Evolutionary conservation across 1,139 yeast species (phyloP), one percentile per base, ranked within the genome.

Genomic region (Petasospora fabianii): DNA sequence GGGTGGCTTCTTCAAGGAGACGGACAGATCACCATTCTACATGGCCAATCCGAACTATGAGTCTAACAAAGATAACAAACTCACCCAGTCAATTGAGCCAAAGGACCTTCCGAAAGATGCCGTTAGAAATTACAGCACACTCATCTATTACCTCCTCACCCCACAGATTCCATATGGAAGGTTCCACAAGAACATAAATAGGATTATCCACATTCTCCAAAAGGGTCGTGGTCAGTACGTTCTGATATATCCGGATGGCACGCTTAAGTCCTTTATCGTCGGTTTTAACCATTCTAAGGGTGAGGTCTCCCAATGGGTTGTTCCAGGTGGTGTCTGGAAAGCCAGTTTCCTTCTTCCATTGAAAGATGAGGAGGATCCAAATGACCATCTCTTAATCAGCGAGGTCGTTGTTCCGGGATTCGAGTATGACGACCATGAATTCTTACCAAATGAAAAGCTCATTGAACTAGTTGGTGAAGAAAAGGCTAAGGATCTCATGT

Each of bases 401-500:
- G 78, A 73, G 47, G 73, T 73, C 15, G 78, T 73, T 14, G 75
- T 71, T 7, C 78, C 78, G 3, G 78, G 78, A 1, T 73, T 73
- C 47, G 77, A 73, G 39, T 73, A 64, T 43, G 64, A 62, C n/a
- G 78, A 73, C 43, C 75, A 71, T 46, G 54, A 56, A 32, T 70
- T 70, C 49, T 55, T 72, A 59, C 47, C 58, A 12, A 56, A 59
- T 17, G 51, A 56, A 0, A 61, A 61, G 28, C 52, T 72, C 31
- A 47, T 39, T 6, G 46, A 47, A 3, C 49, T 69, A 9, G 67
- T 69, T 1, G 76, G 75, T 7, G 47, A 47, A 9, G 55, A 55
- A 9, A 49, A 48, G 20, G 68, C 72, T 1, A 47, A 54, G 8
- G 53, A 57, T 15, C 41, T 70, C 37, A 50, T 57, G 19, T 66